Evolutionary conservation across 108 stramenopile species (phyloP), one percentile per base, ranked within the genome.

Genomic region (Cyclostephanos tholiformis): DNA sequence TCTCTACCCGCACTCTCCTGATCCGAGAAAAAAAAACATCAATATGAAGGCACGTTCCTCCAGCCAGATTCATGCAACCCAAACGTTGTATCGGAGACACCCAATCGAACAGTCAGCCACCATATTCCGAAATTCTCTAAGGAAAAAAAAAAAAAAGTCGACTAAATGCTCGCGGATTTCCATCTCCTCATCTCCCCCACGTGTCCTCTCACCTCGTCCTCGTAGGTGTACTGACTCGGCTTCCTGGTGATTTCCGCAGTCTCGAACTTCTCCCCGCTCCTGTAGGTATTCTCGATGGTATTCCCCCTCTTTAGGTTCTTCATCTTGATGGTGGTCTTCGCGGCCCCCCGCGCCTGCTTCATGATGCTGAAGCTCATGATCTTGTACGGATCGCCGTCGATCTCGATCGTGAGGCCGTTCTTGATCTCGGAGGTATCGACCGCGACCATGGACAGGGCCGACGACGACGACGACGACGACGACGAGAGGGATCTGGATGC

Each of bases 271-370:
- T 94, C 93, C 69, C 95, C 97, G 67, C 89, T 90, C 56, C 97
- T 82, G 77, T 96, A 97, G 14, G 97, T 97, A 72, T 97, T 96
- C 78, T 97, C 97, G 66, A 97, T 85, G 30, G 94, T 91, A 62
- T 82, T 96, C 14, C 96, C 97, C 36, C 88, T 84, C 71, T 90
- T 89, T 53, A 97, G 79, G 83, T 97, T 97, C 86, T 97, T 97
- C 67, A 97, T 91, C 69, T 97, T 97, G 60, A 91, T 91, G 60
- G 91, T 91, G 1, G 90, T 92, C 81, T 91, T 95, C 78, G 94
- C 91, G 19, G 94, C 94, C 64, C 91, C 94, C 26, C 91, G 89
- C n/a, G 90, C 94, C 67, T 95, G 91, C 61, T 97, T 97, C 85
- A 97, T 96, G 71, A 96, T 95, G 71, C 88, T 85, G 76, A 97